Evolutionary conservation across 306 rosid genomes (phyloP), one percentile per base, ranked within the genome.

Genomic region (Medicago lupulina): DNA sequence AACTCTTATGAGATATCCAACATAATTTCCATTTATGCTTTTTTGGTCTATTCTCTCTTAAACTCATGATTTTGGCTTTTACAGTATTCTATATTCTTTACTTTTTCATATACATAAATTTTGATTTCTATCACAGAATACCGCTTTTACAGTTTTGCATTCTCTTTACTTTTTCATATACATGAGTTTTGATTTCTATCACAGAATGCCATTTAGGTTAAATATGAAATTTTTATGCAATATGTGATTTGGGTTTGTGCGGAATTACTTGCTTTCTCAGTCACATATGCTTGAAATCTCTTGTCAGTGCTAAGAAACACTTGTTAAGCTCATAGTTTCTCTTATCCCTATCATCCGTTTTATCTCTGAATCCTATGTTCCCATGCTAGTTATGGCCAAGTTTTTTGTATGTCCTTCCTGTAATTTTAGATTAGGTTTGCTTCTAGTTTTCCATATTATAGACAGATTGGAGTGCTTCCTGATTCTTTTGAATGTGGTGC

Each of bases 401-500:
- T 67, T 66, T 61, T 60, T 15, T 59, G 71, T 67, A 70, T 49
- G 46, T 50, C 40, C 46, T 60, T 76, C 57, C 36, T 63, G 41
- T 65, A 63, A 54, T 76, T 54, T 74, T 51, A 10, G 7, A 44
- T 16, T 76, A 43, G 63, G 18, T 21, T 7, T 11, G 21, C 80
- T 68, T 73, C 53, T 36, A 61, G n/a, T 76, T 70, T 53, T 28
- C 21, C 73, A 61, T 71, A 34, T 63, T 76, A 67, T 71, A 40
- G 66, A 53, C 64, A 39, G 17, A 79, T 62, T 61, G 28, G 55
- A 62, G 55, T 38, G 47, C 64, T 34, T 70, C 16, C 61, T 47
- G 21, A 64, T 76, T 76, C 77, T 54, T 60, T 81, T 51, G 74
- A 54, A 14, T 62, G 46, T 76, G 64, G 55, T 76, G 68, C 55